Base-by-base conservation (phyloP, 345 rosid genomes). In the Raphanus raphanistrum region DNA sequence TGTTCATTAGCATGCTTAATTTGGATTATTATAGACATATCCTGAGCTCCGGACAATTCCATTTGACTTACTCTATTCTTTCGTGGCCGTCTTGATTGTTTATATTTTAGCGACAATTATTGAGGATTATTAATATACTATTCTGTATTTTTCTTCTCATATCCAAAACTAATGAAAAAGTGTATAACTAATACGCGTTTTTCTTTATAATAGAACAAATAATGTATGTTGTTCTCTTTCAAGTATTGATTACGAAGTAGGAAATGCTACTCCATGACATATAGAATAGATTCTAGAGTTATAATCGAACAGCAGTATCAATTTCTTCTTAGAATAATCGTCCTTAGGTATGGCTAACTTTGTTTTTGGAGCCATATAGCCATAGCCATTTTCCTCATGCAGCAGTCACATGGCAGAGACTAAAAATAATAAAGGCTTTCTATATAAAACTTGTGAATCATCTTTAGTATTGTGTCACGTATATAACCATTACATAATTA, bases 41-140 rank as follows among this genome's bases (percentile, higher is more conserved):
- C 36, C 76, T 25, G 38, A 38, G 52, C 26, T 29, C 36, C 63
- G 67, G 64, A 72, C 64, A 45, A 78, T 45, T 72, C 77, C 63
- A 31, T 72, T 78, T 72, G 73, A 72, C 77, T 60, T 64, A 28
- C 57, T 66, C 60, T 73, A 48, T 61, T 48, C 59, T 73, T 67
- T 79, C 41, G 74, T 73, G 70, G 70, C 70, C 82, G 78, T 73
- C 78, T 73, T 68, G 73, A 50, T 33, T 54, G 33, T 65, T 66
- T 67, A 26, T 26, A 65, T 28, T 61, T 50, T 13, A 35, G 36
- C 35, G 10, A 50, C 78, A 67, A 67, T 61, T 48, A 78, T 65
- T 71, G 62, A 77, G 75, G n/a, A 43, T 13, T 65, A 21, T 66
- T 55, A 27, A 27, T 28, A 12, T 16, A 38, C 26, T 70, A 54